Base-by-base conservation (phyloP, 495 filamentous ascomycete genomes). In the Aspergillus steynii region DNA sequence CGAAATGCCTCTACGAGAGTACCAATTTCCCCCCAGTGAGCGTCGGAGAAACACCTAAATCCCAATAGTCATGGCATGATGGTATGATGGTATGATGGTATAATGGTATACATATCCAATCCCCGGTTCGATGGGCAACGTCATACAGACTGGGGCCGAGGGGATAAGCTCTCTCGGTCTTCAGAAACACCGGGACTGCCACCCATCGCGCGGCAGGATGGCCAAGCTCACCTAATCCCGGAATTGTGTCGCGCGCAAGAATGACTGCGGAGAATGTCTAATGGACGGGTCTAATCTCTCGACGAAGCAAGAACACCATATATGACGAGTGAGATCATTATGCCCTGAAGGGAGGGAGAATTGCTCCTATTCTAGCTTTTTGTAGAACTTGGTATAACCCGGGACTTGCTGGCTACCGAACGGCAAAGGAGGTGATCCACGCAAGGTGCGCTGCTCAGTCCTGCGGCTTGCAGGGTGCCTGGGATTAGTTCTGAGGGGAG, bases 371-470 rank as follows among this genome's bases (percentile, higher is more conserved):
- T 3, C 37, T 42, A 14, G 37, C 37, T 42, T 14, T 14, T 15
- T 42, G 37, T 14, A 42, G 37, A 42, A 42, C 37, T 14, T 14
- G 37, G 37, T 14, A 12, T 12, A 42, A 42, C 12, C 1, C 37
- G 37, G 37, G 10, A 42, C 12, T 42, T 2, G 37, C 37, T 42
- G 37, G 37, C 37, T 42, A 42, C 10, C 37, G 37, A 42, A 42
- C 37, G 37, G 37, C 48, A 45, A 14, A 52, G n/a, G 29, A 27
- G 47, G 46, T 37, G 47, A 37, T 37, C 32, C 53, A 55, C 20
- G 53, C 53, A 55, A 55, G 53, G 26, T 50, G 26, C n/a, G 14
- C 27, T 55, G 29, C 53, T 55, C 6, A 55, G 31, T 20, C n/a
- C 25, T 34, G 20, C 14, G 14, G 34, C 29, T 37, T 54, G 29